Base-by-base conservation (phyloP, 805 yeast genomes). In the Limtongozyma cylindracea region DNA sequence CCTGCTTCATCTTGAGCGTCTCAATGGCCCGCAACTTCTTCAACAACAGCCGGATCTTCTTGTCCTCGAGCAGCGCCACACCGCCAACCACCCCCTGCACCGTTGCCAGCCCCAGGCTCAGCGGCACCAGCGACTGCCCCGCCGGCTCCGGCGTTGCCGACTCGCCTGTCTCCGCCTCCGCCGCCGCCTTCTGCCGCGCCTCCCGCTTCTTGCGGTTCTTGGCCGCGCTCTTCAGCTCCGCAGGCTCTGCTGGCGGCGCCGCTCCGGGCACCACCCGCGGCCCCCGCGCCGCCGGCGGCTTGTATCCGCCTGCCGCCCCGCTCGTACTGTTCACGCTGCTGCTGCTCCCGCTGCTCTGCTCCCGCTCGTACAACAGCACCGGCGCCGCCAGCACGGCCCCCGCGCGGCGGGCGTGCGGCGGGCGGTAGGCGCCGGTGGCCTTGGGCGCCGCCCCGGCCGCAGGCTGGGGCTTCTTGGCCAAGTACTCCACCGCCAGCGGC, bases 11-110 rank as follows among this genome's bases (percentile, higher is more conserved):
- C 46, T 82, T 82, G 37, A 88, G 59, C 24, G 66, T 67, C 44
- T 82, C 92, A 34, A 88, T 88, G n/a, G 98, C 95, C 38, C 96
- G 62, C 30, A 84, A 59, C 48, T 88, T 88, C 53, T 88, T 88
- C 45, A 82, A 58, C 41, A 88, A 56, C 16, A 88, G 67, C 42
- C 98, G 63, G 30, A 78, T 69, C 47, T 82, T 80, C 57, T 82
- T 88, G 35, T 84, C 96, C 45, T 84, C 95, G 19, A 76, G 56
- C 8, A 76, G 62, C 17, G 53, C 53, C 12, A 63, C 63, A 19
- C 72, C 76, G 13, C 73, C 73, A 13, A 13, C 15, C 6, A 13
- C 15, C n/a, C n/a, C n/a, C n/a, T 26, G 56, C 52, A 18, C 63
- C 61, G 21, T 51, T 34, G 8, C 59, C 55, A 12, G 39, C 39